These are phyloP conservation scores for Chenopodium formosanum DNA, from an alignment of 148 eudicot genomes.

Conservation along the genomic window DNA sequence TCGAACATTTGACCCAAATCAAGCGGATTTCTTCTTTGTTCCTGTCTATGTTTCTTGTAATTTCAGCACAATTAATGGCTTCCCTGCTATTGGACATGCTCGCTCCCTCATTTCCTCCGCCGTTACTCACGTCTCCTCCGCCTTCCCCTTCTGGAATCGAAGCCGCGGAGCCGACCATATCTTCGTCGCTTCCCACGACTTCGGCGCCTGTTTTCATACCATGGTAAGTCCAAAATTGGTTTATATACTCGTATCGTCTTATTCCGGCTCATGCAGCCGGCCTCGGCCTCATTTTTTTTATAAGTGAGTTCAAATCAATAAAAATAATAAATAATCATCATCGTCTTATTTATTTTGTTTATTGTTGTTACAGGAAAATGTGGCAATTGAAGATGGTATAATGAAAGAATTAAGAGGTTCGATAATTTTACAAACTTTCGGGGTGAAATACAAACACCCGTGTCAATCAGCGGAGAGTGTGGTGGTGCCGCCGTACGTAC, in stretches of 20 bases:
- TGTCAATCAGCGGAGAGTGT: constrained; percentile 72
- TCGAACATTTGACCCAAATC: constrained; percentile 55
- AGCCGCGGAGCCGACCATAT: constrained; percentile 67
- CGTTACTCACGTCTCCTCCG: constrained; percentile 42
- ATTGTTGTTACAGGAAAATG: constrained; percentile 51
- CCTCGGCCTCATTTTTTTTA: no score
- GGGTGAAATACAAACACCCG: constrained; percentile 64
- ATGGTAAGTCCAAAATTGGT: constrained; percentile 37
- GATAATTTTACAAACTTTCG: constrained; percentile 73
- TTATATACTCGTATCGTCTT: no score
- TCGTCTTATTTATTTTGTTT: no score
- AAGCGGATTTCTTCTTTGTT: constrained; percentile 83
- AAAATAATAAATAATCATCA: no score
- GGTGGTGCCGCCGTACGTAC: constrained; percentile 71
- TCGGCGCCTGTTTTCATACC: constrained; percentile 85
- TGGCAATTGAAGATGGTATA: constrained; percentile 70
- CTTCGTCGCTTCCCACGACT: constrained; percentile 86
- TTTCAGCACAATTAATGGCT: constrained; percentile 75
- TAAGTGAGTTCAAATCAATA: no score
- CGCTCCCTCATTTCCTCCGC: constrained; percentile 57
- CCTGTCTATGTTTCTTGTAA: constrained; percentile 88
- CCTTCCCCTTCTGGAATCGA: constrained; percentile 75
- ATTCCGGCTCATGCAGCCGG: no score
- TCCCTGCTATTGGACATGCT: constrained; percentile 76
- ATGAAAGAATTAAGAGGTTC: constrained; percentile 55